Conservation (phyloP, 2,329 filamentous ascomycete species). For the Nigrograna mackinnonii region DNA sequence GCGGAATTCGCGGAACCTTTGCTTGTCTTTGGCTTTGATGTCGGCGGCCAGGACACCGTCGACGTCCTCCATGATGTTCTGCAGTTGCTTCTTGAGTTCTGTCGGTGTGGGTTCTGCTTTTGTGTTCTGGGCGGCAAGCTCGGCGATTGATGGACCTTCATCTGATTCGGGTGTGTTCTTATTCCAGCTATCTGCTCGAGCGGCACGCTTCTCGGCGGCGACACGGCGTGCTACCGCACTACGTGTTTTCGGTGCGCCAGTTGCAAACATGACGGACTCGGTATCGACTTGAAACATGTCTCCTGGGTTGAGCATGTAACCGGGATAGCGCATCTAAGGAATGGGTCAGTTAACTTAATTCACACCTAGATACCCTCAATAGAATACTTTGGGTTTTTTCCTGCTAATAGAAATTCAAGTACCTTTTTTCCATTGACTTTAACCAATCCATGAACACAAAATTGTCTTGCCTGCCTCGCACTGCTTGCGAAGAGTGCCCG, state of each 20-base stretch:
- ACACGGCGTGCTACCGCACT: constrained; percentile 30
- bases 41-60: constrained; percentile 62
- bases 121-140: constrained; percentile 4
- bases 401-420: constrained; percentile 12
- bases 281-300: constrained; percentile 97
- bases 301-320: constrained; percentile 93
- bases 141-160: constrained; percentile 14
- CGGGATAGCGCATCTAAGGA: constrained; percentile 81
- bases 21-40: constrained; percentile 73
- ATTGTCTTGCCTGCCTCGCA: constrained; percentile 88
- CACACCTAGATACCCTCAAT: too few relatives aligned
- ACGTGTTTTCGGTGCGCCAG: constrained; percentile 69
- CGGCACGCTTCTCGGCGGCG: constrained; percentile 32
- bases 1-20: constrained; percentile 73
- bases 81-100: constrained; percentile 38
- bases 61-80: constrained; percentile 51
- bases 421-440: constrained; percentile 97
- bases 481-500: constrained; percentile 93
- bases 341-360: too few relatives aligned
- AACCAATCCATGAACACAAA: constrained; percentile 89
- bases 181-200: constrained; percentile 28
- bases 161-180: constrained; percentile 13
- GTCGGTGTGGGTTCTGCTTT: constrained; percentile 29
- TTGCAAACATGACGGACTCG: constrained; percentile 85
- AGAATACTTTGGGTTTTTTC: too few relatives aligned